Base-by-base conservation (phyloP, 2,329 filamentous ascomycete genomes). In the Diaporthe sp. region DNA sequence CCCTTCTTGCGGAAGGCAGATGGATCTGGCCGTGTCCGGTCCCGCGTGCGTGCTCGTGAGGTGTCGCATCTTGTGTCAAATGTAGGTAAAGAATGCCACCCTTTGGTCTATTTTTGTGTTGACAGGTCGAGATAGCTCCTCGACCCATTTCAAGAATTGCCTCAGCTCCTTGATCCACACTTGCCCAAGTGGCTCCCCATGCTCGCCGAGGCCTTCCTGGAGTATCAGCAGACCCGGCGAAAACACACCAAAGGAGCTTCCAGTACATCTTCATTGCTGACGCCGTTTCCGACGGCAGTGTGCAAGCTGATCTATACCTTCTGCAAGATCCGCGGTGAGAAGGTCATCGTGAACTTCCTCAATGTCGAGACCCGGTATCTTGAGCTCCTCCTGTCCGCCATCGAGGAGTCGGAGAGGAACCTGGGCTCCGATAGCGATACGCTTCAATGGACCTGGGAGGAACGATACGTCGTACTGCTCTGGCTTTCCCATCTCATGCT, bases 81-180 rank as follows among this genome's bases (percentile, higher is more conserved):
- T 78, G 90, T 91, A 79, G 75, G 77, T 28, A 37, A 75, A 44
- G 22, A 17, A 39, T 1, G 19, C 44, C 19, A 46, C 31, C 15
- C 22, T 39, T 39, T 31, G 9, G n/a, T 13, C 22, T 15, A 1
- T 34, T 73, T 79, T 80, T 80, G 77, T 42, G 39, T 34, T 78
- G 34, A 77, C 34, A 62, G 75, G 19, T 12, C 55, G 39, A 15
- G 49, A 15, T 70, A 81, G 87, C 83, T 90, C 6, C 91, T 99
- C 68, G 95, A 98, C 79, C 92, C 94, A 2, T 99, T 98, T 79
- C 96, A 98, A 87, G 96, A 98, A 87, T 93, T 97, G 78, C 97
- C 97, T 25, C 97, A 99, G 83, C 89, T 98, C 53, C 90, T 99
- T 37, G 97, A 99, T 84, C 91, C 95, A 13, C 91, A 96, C 83